Evolutionary conservation across 1,139 yeast species (phyloP), one percentile per base, ranked within the genome.

Genomic region (Nadsonia commutata): DNA sequence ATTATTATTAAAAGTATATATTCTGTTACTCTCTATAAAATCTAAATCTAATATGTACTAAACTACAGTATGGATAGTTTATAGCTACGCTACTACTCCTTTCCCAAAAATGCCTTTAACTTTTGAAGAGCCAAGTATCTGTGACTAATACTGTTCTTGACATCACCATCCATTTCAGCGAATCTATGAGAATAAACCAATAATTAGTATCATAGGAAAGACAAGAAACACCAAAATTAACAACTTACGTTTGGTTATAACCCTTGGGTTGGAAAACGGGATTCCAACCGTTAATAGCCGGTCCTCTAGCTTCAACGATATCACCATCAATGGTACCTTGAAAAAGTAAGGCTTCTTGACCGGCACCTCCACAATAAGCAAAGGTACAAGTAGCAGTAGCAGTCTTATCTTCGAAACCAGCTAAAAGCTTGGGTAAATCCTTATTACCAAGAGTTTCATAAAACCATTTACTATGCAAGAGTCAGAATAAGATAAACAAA

Each of bases 321-420:
- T 56, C 62, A 11, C 99, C 99, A 17, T 73, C 67, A 2, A 94
- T 84, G 38, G 77, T 63, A 3, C 98, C 99, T 59, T 84, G 94
- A 63, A 90, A 88, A 45, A 86, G 65, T 50, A 71, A 59, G 11
- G 80, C 88, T 46, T 76, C 78, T 36, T 67, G 45, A 9, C 78
- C 94, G 1, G 94, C 86, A 0, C 90, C 93, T 46, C 72, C 85
- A 56, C 94, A 80, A 66, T 74, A 90, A 1, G 94, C 98, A 60
- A 90, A 84, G 0, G 97, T 88, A 54, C 96, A 85, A 44, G 86
- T 74, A 2, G 98, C 96, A 48, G 76, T 72, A 3, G 96, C 98
- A 6, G 78, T 65, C 58, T 86, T 86, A 60, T 85, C 84, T 44
- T 80, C 86, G 57, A 82, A 90, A 42, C 82, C 83, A 50, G 65